phyloP scores from a whole-genome alignment of 805 yeast species.

The Wickerhamiella spandovensis region DNA sequence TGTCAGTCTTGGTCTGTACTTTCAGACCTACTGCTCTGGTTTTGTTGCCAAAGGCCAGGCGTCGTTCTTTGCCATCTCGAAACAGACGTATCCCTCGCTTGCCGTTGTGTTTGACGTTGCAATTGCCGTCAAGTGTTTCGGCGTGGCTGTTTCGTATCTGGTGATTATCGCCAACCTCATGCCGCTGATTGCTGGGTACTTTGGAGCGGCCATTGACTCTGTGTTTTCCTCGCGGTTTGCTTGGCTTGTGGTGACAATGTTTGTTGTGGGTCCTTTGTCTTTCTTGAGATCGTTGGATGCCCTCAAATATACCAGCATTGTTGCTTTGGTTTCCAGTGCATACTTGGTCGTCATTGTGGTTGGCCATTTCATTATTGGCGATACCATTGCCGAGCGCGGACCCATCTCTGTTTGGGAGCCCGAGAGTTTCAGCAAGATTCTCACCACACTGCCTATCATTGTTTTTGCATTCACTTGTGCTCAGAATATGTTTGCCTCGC shows the following conservation, averaged over 20 bases:
- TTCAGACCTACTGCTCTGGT: conserved; percentile 16
- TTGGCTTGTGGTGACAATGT: conserved; percentile 16
- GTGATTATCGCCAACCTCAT: conserved; percentile 64
- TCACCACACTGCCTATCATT: conserved; percentile 75
- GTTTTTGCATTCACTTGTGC: conserved; percentile 94
- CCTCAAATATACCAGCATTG: conserved; percentile 68
- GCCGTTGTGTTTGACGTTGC: conserved; percentile 59
- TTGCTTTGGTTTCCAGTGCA: conserved; percentile 69
- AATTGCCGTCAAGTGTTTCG: conserved; percentile 65
- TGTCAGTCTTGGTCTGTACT: conserved; percentile 46
- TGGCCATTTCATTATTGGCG: conserved; percentile 50
- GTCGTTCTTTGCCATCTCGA: conserved; percentile 54
- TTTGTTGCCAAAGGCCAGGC: conserved; percentile 48
- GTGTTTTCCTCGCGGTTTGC: conserved; percentile 33
- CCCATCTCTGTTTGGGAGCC: conserved; percentile 38
- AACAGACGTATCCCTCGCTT: conserved; percentile 54
- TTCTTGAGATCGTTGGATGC: conserved; percentile 68
- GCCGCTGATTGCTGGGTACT: conserved; percentile 35
- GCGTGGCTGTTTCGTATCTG: conserved; percentile 62
- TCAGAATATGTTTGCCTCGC: conserved; percentile 82
- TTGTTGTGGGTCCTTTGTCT: conserved; percentile 47
- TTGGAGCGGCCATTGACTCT: conserved; percentile 22
- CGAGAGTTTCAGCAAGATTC: conserved; percentile 28
- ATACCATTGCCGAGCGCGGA: conserved; percentile 40
- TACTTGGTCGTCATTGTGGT: conserved; percentile 65